A percentile compares a stretch with the other conserved stretches of the same genome.
Conservation (phyloP, 1,284 basidiomycete species). For the Microbotryomycetes sp. region DNA sequence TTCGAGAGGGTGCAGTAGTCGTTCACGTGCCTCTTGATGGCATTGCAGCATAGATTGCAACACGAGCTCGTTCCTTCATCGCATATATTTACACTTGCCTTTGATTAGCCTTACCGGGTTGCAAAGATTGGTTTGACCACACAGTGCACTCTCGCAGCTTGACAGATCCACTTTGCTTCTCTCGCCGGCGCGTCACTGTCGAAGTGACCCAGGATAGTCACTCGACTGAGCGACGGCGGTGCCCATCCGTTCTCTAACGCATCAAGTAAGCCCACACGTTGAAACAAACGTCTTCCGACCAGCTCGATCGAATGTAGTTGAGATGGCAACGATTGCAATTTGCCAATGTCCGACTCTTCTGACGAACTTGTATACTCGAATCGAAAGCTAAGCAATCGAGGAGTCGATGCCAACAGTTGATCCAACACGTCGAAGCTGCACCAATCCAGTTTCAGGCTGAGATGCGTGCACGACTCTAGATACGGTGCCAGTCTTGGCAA, state of each 20-base stretch:
- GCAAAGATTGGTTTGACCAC: neutral
- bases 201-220: neutral
- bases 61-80: too few species aligned
- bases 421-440: neutral
- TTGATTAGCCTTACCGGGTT: neutral
- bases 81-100: neutral
- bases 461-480: neutral
- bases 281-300: neutral
- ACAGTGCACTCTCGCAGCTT: too few species aligned
- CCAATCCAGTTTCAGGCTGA: neutral
- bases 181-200: neutral
- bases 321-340: neutral
- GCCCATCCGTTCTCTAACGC: neutral
- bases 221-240: neutral
- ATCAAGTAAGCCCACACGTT: neutral
- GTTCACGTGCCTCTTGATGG: constrained; percentile 32
- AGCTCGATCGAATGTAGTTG: neutral
- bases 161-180: too few species aligned
- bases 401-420: neutral
- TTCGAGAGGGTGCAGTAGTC: constrained; percentile 66
- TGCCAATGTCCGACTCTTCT: neutral
- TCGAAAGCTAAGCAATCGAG: neutral
- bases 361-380: neutral
- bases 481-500: neutral
- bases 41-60: neutral